These are phyloP conservation scores for Talaromyces islandicus DNA, from an alignment of 2,329 filamentous ascomycete species.

Conservation along the genomic window DNA sequence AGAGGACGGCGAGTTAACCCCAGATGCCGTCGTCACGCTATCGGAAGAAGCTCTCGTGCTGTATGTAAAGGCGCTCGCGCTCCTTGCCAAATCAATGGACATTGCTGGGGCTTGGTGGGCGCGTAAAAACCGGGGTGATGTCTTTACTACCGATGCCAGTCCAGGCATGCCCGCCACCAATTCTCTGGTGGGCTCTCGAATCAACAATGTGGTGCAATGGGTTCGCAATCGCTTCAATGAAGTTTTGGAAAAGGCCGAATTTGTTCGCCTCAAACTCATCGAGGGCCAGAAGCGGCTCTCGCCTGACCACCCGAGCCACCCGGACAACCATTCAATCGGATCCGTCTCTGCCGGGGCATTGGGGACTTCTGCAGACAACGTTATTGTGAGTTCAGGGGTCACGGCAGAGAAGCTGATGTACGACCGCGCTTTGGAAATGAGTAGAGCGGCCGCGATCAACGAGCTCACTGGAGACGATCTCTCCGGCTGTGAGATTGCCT, in stretches of 20 bases:
- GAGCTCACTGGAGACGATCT: conserved; percentile 91
- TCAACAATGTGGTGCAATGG: conserved; percentile 95
- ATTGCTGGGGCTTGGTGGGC: conserved; percentile 90
- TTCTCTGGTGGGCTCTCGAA: conserved; percentile 58
- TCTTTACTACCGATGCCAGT: conserved; percentile 40
- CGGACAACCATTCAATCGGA: conserved; percentile 64
- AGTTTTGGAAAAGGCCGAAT: conserved; percentile 89
- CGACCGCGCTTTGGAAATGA: conserved; percentile 95
- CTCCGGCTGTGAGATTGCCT: conserved; percentile 81
- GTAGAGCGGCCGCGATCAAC: conserved; percentile 84
- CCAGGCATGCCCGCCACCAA: conserved; percentile 34
- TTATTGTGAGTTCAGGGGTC: conserved; percentile 78
- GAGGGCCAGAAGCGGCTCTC: conserved; percentile 82
- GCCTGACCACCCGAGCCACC: conserved; percentile 77
- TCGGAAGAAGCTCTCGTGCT: conserved; percentile 93
- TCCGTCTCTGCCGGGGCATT: conserved; percentile 52
- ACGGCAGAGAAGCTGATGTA: conserved; percentile 98
- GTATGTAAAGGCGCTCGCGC: conserved; percentile 87
- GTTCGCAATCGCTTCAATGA: conserved; percentile 92
- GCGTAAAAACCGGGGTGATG: conserved; percentile 65
- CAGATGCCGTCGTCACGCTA: conserved; percentile 77
- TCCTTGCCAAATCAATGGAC: conserved; percentile 92
- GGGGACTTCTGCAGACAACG: conserved; percentile 66
- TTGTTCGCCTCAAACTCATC: conserved; percentile 81
- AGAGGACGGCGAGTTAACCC: conserved; percentile 72